phyloP scores from a whole-genome alignment of 2,329 filamentous ascomycete genomes.

The Alternaria postmessia region DNA sequence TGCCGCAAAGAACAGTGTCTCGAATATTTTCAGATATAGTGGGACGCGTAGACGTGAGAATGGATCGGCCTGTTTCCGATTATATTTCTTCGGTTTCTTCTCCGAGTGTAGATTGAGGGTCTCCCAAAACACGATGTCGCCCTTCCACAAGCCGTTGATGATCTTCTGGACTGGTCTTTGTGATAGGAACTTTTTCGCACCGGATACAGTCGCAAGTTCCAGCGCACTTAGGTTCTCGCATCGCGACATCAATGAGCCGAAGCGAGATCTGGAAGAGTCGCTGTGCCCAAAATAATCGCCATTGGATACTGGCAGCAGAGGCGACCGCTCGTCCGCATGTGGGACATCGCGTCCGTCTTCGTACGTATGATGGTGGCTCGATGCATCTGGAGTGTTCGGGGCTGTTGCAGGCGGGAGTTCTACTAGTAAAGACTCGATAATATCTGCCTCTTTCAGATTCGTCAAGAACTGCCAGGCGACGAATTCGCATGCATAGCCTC shows the following conservation, averaged over 20 bases:
- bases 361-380: constrained; percentile 7
- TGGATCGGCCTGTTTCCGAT: constrained; percentile 54
- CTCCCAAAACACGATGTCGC: constrained; percentile 88
- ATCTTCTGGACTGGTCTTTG: constrained; percentile 84
- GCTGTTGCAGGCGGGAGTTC: constrained; percentile 65
- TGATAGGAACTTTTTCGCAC: constrained; percentile 84
- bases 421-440: constrained; percentile 76
- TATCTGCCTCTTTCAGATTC: constrained; percentile 74
- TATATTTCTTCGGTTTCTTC: constrained; percentile 81
- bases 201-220: constrained; percentile 82
- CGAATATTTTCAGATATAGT: constrained; percentile 83
- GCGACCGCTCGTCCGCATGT: constrained; percentile 32
- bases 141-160: constrained; percentile 81
- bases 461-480: constrained; percentile 81
- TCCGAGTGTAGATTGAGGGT: constrained; percentile 74
- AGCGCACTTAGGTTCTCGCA: constrained; percentile 86
- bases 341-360: constrained; percentile 23
- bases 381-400: constrained; percentile 21
- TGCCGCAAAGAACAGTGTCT: constrained; percentile 79
- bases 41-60: constrained; percentile 79
- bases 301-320: constrained; percentile 32
- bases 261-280: constrained; percentile 50
- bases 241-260: constrained; percentile 71
- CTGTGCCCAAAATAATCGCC: constrained; percentile 36
- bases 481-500: constrained; percentile 79